Base-by-base conservation (phyloP, 495 filamentous ascomycete species). In the Ramalina intermedia region DNA sequence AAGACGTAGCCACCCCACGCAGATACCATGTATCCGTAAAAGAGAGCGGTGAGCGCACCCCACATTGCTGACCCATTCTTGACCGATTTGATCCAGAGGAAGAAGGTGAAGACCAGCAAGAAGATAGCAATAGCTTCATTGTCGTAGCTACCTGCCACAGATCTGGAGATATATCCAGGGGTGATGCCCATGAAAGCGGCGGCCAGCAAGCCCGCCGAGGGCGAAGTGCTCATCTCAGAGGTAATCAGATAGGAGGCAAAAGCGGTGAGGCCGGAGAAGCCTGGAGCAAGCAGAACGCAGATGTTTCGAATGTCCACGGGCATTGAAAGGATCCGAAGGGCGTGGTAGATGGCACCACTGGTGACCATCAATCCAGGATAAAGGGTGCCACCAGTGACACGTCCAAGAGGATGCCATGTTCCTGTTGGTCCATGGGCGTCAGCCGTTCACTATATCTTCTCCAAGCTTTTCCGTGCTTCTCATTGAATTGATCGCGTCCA, bases 81-180 rank as follows among this genome's bases (percentile, higher is more conserved):
- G 53, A 99, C 73, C 2, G 91, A 84, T 72, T 96, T 96, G 68
- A 99, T 94, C 93, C 93, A 99, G 42, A 96, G 77, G 67, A 80
- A 96, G 72, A 96, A 99, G 63, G 93, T 99, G 66, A 95, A 96
- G 43, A 99, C 94, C 33, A 99, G 75, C 49, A 99, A 69, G 72
- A 96, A 96, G 57, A 99, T 99, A 44, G 93, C 90, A 72, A 99
- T 99, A 39, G 93, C 93, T 70, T 99, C 93, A 68, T 99, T 99
- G 67, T 99, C 93, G 69, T 99, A 99, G 62, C 89, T 95, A 62
- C 93, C 93, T 58, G 93, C 93, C 51, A 99, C 93, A 37, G 88
- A 95, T 56, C 93, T 77, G 42, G 88, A 95, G 59, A 99, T 99
- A 59, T 99, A 99, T 55, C 93, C 93, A 16, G 93, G 93, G 12